A percentile compares a stretch with the other conserved stretches of the same genome.
phyloP scores from a whole-genome alignment of 306 rosid genomes.

The Cyamopsis tetragonoloba region DNA sequence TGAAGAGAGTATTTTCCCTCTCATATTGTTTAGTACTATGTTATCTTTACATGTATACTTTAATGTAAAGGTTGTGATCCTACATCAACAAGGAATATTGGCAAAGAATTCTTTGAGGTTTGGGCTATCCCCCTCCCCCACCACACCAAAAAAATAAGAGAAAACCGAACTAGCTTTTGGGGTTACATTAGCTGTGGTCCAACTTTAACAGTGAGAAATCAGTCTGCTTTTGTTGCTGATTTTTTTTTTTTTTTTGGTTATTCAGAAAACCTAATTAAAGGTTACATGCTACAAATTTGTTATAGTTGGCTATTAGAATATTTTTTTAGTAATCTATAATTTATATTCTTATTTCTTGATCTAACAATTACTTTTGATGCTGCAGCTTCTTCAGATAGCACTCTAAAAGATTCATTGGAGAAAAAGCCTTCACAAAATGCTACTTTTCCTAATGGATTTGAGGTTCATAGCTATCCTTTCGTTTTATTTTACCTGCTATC shows the following conservation, averaged over 20 bases:
- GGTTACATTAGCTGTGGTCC: too few species aligned
- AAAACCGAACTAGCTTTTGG: too few species aligned
- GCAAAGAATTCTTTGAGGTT: too few species aligned
- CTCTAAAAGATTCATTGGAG: constrained; percentile 40
- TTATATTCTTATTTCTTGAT: neutral
- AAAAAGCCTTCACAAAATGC: constrained; percentile 45
- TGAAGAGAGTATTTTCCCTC: neutral
- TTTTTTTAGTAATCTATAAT: neutral
- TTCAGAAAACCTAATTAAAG: neutral
- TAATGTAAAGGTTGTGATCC: too few species aligned
- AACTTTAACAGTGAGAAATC: neutral
- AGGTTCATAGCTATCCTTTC: constrained; percentile 50
- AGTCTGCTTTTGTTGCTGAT: neutral
- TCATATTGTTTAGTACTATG: neutral
- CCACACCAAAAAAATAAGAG: too few species aligned
- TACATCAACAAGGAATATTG: too few species aligned
- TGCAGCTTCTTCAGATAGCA: constrained; percentile 45
- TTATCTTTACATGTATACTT: neutral
- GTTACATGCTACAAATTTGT: neutral
- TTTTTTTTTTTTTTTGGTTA: neutral
- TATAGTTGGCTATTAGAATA: neutral
- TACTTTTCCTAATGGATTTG: constrained; percentile 87
- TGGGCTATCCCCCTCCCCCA: too few species aligned
- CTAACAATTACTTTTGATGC: constrained; percentile 22
- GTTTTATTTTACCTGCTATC: constrained; percentile 5